Evolutionary conservation across 2,329 filamentous ascomycete species (phyloP), one percentile per base, ranked within the genome.

Genomic region (Xylariaceae sp.): DNA sequence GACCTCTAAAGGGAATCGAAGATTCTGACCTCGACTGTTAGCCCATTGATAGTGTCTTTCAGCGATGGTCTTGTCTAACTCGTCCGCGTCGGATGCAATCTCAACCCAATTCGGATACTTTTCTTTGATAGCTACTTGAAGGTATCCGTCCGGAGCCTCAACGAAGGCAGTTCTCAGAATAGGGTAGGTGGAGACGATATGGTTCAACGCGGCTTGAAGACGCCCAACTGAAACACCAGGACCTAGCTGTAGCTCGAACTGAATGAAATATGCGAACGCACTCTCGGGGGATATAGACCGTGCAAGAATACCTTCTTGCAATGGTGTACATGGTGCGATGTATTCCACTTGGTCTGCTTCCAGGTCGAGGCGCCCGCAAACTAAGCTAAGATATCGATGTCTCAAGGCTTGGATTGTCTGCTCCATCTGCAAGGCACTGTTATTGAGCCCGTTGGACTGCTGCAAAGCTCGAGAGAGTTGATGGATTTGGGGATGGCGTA

Each of bases 301-400:
- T 6, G 86, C 86, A 44, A 96, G 82, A 73, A 96, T 92, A 0
- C 90, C 91, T 64, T 92, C 83, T 62, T 96, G 91, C 1, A 96
- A 71, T 0, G 90, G 81, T 1, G 91, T 95, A 63, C 91, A 96
- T 4, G 90, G 91, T 0, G 82, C 82, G 45, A 96, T 80, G 50
- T 81, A 80, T 61, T 94, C 86, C 10, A 96, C 77, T 1, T 82
- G 72, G 6, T 68, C 62, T 1, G 72, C 66, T 1, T 71, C 59
- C 1, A 85, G 55, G 0, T 68, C 67, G 0, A 95, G 70, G 3
- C 72, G 67, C 6, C 72, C 71, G 15, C 80, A 80, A 6, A 80
- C 75, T 6, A 66, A 57, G 11, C 75, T 68, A 5, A 76, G 71
- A 64, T 89, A 75, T 45, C 77, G 77, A 58, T 90, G 85, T 11